Conservation (phyloP, 352 stramenopile genomes). For the Globisporangium sylvaticum region DNA sequence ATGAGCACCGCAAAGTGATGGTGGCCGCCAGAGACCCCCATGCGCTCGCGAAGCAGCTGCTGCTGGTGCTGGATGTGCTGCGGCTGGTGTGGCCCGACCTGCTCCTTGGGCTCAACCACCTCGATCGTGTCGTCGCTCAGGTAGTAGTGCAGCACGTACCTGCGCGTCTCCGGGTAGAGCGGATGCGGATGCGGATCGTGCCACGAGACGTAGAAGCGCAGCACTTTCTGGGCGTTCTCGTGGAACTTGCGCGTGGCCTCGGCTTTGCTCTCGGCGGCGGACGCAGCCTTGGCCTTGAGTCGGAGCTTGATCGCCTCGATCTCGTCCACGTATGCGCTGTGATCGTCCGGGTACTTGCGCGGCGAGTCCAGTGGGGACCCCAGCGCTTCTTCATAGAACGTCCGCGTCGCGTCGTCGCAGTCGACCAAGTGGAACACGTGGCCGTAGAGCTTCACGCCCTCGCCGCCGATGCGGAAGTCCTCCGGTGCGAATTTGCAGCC, state of each 20-base stretch:
- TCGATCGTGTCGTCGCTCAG: conserved; percentile 91
- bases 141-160: conserved; percentile 92
- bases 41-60: neutral
- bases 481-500: conserved; percentile 39
- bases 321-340: conserved; percentile 39
- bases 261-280: conserved; percentile 28
- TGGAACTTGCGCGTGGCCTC: conserved; percentile 70
- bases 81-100: conserved; percentile 19
- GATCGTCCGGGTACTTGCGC: conserved; percentile 80
- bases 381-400: conserved; percentile 67
- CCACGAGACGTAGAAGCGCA: conserved; percentile 91
- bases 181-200: conserved; percentile 86
- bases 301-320: conserved; percentile 50
- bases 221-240: conserved; percentile 77
- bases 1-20: conserved; percentile 82
- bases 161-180: conserved; percentile 84
- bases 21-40: conserved; percentile 28
- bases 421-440: conserved; percentile 84
- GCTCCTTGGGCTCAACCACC: conserved; percentile 66
- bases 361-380: conserved; percentile 28
- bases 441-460: conserved; percentile 72
- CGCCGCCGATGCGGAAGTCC: conserved; percentile 79
- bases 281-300: conserved; percentile 25
- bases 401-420: conserved; percentile 82
- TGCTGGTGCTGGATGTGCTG: conserved; percentile 31